A percentile compares a stretch with the other conserved stretches of the same genome.
Evolutionary conservation across 1,284 basidiomycete species (phyloP).

Genomic region (Vanrija pseudolonga): DNA sequence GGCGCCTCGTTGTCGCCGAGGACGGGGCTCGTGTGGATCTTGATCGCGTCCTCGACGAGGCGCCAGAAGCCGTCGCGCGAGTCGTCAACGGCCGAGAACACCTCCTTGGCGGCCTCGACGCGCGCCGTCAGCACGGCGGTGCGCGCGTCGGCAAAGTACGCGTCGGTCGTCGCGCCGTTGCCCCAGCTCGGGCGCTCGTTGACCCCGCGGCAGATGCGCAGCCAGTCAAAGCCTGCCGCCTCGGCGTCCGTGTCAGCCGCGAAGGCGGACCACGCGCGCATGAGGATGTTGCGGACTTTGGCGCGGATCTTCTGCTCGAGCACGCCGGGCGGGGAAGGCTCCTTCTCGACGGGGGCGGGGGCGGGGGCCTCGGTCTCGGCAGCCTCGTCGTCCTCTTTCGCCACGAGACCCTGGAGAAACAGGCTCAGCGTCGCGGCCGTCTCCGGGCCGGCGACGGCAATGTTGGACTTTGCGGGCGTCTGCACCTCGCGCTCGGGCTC

Average conservation of each 20-base stretch:
- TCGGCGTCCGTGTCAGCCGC: conserved; percentile 20
- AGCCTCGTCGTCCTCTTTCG: background rate
- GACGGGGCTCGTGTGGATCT: conserved; percentile 1
- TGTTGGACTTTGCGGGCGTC: background rate
- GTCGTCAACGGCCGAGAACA: conserved; percentile 23
- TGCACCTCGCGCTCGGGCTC: background rate
- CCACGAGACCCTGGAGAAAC: conserved; percentile 6
- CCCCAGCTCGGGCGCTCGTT: conserved; percentile 16
- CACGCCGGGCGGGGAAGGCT: background rate
- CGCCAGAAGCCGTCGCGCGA: conserved; percentile 28
- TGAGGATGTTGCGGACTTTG: conserved; percentile 21
- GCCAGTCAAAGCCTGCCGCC: conserved; percentile 34
- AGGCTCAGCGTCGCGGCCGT: conserved; percentile 7
- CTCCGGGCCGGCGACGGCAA: conserved; percentile 2
- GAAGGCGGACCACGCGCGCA: conserved; percentile 21
- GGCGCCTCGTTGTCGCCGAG: background rate
- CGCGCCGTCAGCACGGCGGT: conserved; percentile 18
- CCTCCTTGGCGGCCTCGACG: conserved; percentile 31
- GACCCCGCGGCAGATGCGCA: conserved; percentile 23
- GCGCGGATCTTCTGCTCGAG: conserved; percentile 22
- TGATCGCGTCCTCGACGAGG: conserved; percentile 34
- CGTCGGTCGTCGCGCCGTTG: background rate
- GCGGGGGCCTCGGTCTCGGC: background rate
- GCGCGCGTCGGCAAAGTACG: background rate
- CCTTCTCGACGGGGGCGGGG: conserved; percentile 2